Evolutionary conservation across 495 filamentous ascomycete species (phyloP).

Genomic region (Tuber microsphaerosporum): DNA sequence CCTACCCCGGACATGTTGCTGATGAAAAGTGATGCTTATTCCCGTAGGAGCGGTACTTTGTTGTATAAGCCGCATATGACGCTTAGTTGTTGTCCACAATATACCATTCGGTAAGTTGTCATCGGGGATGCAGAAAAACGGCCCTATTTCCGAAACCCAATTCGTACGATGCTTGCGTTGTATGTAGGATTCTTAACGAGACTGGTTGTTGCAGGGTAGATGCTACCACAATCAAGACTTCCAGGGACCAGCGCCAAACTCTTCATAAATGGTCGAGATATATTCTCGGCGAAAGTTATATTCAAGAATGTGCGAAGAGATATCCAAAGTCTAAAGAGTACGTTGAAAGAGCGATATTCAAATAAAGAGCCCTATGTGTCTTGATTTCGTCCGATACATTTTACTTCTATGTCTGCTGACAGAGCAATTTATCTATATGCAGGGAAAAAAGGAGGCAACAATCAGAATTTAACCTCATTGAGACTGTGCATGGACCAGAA

Average conservation of each 20-base stretch:
- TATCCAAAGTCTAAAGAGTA: conserved; percentile 72
- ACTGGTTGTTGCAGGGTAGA: conserved; percentile 52
- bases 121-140: conserved; percentile 2
- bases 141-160: conserved; percentile 3
- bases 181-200: conserved; percentile 18
- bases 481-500: conserved; percentile 66
- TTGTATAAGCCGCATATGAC: conserved; percentile 84
- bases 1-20: conserved; percentile 15
- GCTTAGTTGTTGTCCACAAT: conserved; percentile 87
- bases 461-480: conserved; percentile 65
- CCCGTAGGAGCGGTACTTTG: conserved; percentile 61
- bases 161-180: conserved; percentile 5
- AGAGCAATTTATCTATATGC: conserved; percentile 5
- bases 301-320: conserved; percentile 60
- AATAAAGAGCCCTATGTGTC: conserved; percentile 8
- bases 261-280: conserved; percentile 85
- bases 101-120: conserved; percentile 65
- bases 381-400: conserved; percentile 10
- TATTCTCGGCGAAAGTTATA: conserved; percentile 72
- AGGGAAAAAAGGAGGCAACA: conserved; percentile 67
- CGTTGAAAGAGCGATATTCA: conserved; percentile 32
- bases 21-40: conserved; percentile 31
- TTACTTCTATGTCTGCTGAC: conserved; percentile 29
- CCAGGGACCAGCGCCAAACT: conserved; percentile 75
- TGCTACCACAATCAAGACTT: conserved; percentile 59